These are phyloP conservation scores for Bonia amplexicaulis DNA, from an alignment of 176 grass and related monocot species.

Conservation along the genomic window DNA sequence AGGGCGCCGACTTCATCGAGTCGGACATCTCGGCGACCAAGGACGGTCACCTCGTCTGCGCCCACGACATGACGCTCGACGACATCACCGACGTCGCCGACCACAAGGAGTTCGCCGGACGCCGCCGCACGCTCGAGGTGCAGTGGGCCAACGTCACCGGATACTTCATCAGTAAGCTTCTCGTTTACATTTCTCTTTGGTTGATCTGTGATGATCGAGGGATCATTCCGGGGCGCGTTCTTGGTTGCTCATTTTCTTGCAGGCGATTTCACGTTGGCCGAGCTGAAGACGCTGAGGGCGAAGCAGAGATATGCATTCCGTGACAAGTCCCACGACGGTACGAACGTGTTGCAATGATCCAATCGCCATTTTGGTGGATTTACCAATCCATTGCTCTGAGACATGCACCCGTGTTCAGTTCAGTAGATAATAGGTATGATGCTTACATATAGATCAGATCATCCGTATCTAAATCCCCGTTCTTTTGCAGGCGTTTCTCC, in stretches of 20 bases:
- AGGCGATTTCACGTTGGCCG: conserved; percentile 50
- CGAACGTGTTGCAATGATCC: neutral
- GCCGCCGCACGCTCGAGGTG: conserved; percentile 43
- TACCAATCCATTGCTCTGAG: neutral
- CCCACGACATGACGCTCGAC: conserved; percentile 50
- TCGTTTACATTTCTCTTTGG: neutral
- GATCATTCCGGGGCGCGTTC: neutral
- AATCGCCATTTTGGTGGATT: neutral
- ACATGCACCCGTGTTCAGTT: neutral
- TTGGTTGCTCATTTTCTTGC: neutral
- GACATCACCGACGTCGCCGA: conserved; percentile 42
- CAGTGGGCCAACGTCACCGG: conserved; percentile 47
- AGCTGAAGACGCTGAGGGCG: conserved; percentile 44
- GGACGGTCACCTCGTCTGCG: conserved; percentile 55
- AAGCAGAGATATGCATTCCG: conserved; percentile 47
- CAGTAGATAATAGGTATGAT: neutral
- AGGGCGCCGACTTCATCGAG: conserved; percentile 61
- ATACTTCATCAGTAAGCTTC: conserved; percentile 31
- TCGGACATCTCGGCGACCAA: conserved; percentile 40
- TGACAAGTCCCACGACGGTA: conserved; percentile 37
- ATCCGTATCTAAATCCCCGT: neutral
- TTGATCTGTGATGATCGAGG: neutral
- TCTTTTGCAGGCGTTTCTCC: conserved; percentile 31
- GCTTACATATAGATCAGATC: neutral
- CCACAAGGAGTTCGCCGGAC: conserved; percentile 34